A percentile compares a stretch with the other conserved stretches of the same genome.
Evolutionary conservation across 495 filamentous ascomycete species (phyloP).

Genomic region (Aspergillus heteromorphus): DNA sequence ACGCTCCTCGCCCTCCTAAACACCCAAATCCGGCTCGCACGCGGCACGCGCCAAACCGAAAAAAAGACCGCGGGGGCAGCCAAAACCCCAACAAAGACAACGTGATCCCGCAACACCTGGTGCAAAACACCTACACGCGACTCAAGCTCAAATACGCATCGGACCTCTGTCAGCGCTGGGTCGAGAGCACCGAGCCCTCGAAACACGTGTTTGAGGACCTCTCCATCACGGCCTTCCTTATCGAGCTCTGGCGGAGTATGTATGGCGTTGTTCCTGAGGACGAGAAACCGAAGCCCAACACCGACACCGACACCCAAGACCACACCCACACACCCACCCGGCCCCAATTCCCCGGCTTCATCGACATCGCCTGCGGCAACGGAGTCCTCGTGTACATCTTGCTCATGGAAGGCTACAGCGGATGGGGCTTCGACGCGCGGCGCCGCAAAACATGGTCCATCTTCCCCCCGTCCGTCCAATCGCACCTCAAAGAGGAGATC

Average conservation of each 20-base stretch:
- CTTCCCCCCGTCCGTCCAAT: constrained; percentile 53
- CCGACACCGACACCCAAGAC: not conserved
- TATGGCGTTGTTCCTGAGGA: constrained; percentile 44
- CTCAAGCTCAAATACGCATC: constrained; percentile 74
- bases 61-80: constrained; percentile 32
- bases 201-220: constrained; percentile 97
- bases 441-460: constrained; percentile 74
- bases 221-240: constrained; percentile 84
- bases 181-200: constrained; percentile 75
- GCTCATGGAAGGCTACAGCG: constrained; percentile 71
- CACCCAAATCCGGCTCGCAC: constrained; percentile 71
- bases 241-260: constrained; percentile 88
- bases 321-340: not conserved
- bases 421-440: constrained; percentile 89
- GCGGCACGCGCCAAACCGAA: constrained; percentile 49
- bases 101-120: constrained; percentile 62
- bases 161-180: constrained; percentile 63
- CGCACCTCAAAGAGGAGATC: constrained; percentile 61
- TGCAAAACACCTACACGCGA: constrained; percentile 77
- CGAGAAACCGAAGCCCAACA: too few relatives aligned
- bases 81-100: constrained; percentile 59
- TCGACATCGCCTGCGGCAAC: constrained; percentile 94
- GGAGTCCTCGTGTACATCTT: constrained; percentile 87
- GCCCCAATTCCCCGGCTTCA: constrained; percentile 74
- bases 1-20: constrained; percentile 66